Conservation (phyloP, 2,329 filamentous ascomycete genomes). For the Colletotrichum cuscutae region DNA sequence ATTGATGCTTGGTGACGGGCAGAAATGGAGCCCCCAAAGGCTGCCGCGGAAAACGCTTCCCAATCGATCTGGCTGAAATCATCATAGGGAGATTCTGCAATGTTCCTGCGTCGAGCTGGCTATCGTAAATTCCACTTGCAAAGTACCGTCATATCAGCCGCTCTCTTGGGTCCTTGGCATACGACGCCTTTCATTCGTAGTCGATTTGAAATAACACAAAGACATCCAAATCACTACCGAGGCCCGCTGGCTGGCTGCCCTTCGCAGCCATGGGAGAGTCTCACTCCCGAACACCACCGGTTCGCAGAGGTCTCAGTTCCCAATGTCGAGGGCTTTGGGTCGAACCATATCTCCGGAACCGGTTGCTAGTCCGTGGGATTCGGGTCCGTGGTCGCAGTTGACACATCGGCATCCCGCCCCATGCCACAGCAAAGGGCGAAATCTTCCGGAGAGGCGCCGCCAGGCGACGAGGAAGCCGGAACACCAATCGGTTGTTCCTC, state of each 20-base stretch:
- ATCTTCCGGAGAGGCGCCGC: not conserved
- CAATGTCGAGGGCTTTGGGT: not conserved
- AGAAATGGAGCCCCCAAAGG: not conserved
- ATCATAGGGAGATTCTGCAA: not conserved
- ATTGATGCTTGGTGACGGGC: not conserved
- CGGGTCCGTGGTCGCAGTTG: not conserved
- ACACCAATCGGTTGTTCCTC: not conserved
- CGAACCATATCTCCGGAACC: conserved; percentile 13
- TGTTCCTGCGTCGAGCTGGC: not conserved
- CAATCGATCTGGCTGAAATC: too few relatives aligned
- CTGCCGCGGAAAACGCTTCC: not conserved
- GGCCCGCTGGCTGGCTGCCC: not conserved
- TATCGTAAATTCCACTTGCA: not conserved
- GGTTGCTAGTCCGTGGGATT: not conserved
- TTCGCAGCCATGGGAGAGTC: not conserved
- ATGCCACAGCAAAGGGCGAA: conserved; percentile 11
- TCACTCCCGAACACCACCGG: not conserved
- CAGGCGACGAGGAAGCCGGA: not conserved
- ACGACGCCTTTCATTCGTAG: not conserved
- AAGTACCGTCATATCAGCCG: not conserved
- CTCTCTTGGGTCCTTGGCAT: not conserved
- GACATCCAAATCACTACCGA: not conserved
- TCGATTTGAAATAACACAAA: not conserved
- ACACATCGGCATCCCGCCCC: not conserved
- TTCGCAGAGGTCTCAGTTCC: not conserved